These are phyloP conservation scores for Termitomyces sp. DNA, from an alignment of 768 basidiomycete genomes.

Conservation along the genomic window DNA sequence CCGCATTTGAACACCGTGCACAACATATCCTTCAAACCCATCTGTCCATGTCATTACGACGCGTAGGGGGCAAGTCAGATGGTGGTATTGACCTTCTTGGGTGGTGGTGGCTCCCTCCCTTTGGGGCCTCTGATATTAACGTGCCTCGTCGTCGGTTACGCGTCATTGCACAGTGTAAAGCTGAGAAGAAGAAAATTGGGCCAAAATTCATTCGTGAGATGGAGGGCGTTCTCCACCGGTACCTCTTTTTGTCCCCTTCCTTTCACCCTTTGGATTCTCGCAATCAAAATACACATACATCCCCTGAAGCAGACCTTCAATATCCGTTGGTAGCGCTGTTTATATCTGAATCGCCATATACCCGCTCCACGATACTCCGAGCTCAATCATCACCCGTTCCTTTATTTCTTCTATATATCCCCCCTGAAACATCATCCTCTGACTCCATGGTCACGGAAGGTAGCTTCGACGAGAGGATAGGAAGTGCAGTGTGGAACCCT, in stretches of 20 bases:
- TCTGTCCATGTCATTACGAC: slow-evolving; percentile 75
- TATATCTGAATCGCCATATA: slow-evolving; percentile 79
- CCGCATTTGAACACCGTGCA: slow-evolving; percentile 70
- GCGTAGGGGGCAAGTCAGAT: slow-evolving; percentile 84
- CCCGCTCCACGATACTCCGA: slow-evolving; percentile 59
- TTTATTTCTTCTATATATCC: slow-evolving; percentile 75
- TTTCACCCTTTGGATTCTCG: background rate
- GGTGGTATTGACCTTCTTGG: slow-evolving; percentile 87
- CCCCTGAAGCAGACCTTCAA: slow-evolving; percentile 6
- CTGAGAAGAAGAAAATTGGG: slow-evolving; percentile 74
- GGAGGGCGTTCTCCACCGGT: slow-evolving; percentile 77
- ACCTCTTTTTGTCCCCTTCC: slow-evolving; percentile 22
- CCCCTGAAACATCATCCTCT: slow-evolving; percentile 27
- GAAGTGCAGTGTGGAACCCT: slow-evolving; percentile 63
- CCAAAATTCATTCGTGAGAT: slow-evolving; percentile 84
- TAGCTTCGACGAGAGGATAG: slow-evolving; percentile 23
- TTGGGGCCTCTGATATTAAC: slow-evolving; percentile 2
- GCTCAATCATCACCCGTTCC: slow-evolving; percentile 76
- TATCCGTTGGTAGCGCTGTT: slow-evolving; percentile 63
- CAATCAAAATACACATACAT: background rate
- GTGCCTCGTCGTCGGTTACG: slow-evolving; percentile 51
- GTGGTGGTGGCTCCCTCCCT: slow-evolving; percentile 85
- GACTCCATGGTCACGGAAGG: slow-evolving; percentile 1
- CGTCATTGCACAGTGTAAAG: slow-evolving; percentile 88
- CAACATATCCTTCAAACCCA: slow-evolving; percentile 52